A percentile compares a stretch with the other conserved stretches of the same genome.
These are phyloP conservation scores for Acanthamoeba rhysodes DNA, from an alignment of 208 protist species.

Conservation along the genomic window DNA sequence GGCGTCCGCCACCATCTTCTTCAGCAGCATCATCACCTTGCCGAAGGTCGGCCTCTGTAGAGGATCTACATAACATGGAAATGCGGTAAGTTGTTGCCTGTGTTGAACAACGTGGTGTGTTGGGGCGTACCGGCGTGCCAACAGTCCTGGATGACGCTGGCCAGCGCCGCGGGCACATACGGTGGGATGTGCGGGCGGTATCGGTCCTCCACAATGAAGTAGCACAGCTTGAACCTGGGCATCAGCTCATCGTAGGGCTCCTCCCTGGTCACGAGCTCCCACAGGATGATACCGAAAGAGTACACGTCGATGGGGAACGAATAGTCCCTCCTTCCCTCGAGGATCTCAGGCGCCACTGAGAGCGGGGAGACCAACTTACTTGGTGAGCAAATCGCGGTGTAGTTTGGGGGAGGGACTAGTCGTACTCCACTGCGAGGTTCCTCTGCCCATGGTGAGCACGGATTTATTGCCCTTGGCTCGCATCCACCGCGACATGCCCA, in stretches of 20 bases:
- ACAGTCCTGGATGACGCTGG: slow-evolving; percentile 3
- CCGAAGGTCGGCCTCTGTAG: not conserved
- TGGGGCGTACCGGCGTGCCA: slow-evolving; percentile 23
- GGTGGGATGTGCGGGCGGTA: slow-evolving; percentile 54
- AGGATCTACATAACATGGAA: not conserved
- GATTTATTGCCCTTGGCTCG: slow-evolving; percentile 17
- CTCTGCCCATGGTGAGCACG: slow-evolving; percentile 36
- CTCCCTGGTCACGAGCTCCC: slow-evolving; percentile 56
- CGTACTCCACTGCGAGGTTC: slow-evolving; percentile 60
- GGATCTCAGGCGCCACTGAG: slow-evolving; percentile 65
- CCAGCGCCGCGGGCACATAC: not conserved
- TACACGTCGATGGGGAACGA: slow-evolving; percentile 73
- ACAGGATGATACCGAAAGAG: slow-evolving; percentile 41
- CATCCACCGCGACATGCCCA: slow-evolving; percentile 63
- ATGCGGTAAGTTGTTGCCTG: not conserved
- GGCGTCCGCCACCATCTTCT: not conserved
- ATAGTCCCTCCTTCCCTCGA: slow-evolving; percentile 61
- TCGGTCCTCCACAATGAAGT: slow-evolving; percentile 4
- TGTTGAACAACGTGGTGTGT: not conserved
- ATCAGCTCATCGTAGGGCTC: slow-evolving; percentile 55
- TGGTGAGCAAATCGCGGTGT: not conserved
- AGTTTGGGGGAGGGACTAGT: not conserved
- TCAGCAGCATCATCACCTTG: not conserved
- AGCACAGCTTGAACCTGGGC: slow-evolving; percentile 34
- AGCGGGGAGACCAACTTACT: not conserved